Evolutionary conservation across 176 grass and related monocot species (phyloP).

Genomic region (Sorghum bicolor): Sorghum_bicolor_NCBIv3 NC_012872.2:73584501-73585000

Average conservation of each 20-base stretch:
- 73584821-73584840: no score
- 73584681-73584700: not conserved
- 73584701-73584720: not conserved
- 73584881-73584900: not conserved
- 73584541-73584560: not conserved
- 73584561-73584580: not conserved
- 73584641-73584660: not conserved
- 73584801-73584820: not conserved
- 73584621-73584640: not conserved
- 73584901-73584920: not conserved
- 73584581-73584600: not conserved
- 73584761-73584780: not conserved
- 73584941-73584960: conserved; percentile 26
- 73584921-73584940: not conserved
- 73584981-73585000: conserved; percentile 4
- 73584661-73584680: not conserved
- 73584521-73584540: not conserved
- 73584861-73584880: not conserved
- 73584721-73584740: not conserved
- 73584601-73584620: not conserved
- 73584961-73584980: not conserved
- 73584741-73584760: not conserved
- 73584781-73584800: not conserved
- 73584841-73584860: not conserved
- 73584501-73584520: not conserved